Conservation (phyloP, 257 asterid genomes). For the Jacaranda mimosifolia region DNA sequence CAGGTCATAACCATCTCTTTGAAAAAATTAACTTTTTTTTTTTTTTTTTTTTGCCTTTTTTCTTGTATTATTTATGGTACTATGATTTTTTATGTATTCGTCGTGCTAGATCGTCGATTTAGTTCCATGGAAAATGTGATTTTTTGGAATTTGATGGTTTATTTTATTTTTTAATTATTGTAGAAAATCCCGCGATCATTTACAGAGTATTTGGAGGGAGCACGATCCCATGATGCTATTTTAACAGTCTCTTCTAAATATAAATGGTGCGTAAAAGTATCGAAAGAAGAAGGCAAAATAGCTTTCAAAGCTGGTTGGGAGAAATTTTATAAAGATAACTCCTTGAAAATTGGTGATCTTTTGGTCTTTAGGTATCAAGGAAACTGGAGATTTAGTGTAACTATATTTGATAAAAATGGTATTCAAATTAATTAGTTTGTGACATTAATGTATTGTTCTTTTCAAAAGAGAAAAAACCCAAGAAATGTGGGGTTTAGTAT, state of each 20-base stretch:
- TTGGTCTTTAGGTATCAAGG: conserved; percentile 32
- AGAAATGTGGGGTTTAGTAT: neutral
- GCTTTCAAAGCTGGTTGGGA: conserved; percentile 41
- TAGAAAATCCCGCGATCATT: conserved; percentile 36
- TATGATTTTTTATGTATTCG: no score
- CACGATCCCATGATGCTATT: neutral
- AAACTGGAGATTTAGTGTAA: conserved; percentile 30
- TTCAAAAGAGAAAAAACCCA: no score
- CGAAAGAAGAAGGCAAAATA: neutral
- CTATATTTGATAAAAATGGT: conserved; percentile 26
- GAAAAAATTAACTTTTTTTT: neutral
- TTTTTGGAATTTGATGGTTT: neutral
- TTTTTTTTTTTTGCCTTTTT: neutral
- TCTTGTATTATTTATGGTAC: neutral
- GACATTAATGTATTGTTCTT: no score
- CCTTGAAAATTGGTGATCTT: conserved; percentile 21
- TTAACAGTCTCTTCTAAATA: neutral
- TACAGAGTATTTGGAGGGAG: conserved; percentile 14
- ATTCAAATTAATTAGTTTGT: neutral
- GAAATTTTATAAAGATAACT: conserved; percentile 28
- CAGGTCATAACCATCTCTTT: no score
- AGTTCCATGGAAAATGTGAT: no score
- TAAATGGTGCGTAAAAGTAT: conserved; percentile 27
- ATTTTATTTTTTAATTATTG: neutral
- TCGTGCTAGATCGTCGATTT: no score